Evolutionary conservation across 345 rosid species (phyloP).

Genomic region (Euclidium syriacum): DNA sequence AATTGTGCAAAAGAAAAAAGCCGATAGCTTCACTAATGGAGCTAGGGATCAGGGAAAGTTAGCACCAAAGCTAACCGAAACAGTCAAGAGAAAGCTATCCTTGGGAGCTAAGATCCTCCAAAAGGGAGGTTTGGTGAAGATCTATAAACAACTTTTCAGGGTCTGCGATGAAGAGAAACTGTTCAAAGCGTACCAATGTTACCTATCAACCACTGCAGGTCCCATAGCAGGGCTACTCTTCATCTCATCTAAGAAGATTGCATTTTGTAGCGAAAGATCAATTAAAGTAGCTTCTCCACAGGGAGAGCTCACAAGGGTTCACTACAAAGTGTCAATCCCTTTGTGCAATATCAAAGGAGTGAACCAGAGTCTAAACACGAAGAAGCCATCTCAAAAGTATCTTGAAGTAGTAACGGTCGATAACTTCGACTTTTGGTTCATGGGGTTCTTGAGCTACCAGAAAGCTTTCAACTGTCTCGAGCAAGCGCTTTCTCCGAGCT

Average conservation of each 20-base stretch:
- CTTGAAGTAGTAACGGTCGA: conserved; percentile 61
- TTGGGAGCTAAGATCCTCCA: conserved; percentile 41
- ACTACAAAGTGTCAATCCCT: conserved; percentile 64
- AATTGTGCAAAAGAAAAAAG: conserved; percentile 35
- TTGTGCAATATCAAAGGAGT: conserved; percentile 45
- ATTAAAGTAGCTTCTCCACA: conserved; percentile 38
- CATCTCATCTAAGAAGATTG: conserved; percentile 37
- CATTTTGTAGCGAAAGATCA: conserved; percentile 40
- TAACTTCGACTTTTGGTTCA: conserved; percentile 83
- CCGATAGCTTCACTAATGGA: conserved; percentile 37
- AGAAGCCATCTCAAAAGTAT: conserved; percentile 72
- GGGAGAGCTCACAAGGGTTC: conserved; percentile 39
- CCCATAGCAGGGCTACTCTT: conserved; percentile 54
- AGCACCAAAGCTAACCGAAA: conserved; percentile 47
- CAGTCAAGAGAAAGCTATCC: conserved; percentile 38
- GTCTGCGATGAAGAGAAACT: conserved; percentile 46
- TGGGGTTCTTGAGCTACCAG: conserved; percentile 71
- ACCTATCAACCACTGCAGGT: conserved; percentile 54
- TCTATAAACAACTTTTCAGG: conserved; percentile 38
- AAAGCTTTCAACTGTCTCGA: conserved; percentile 59
- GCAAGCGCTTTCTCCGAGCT: conserved; percentile 37
- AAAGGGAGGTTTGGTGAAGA: conserved; percentile 38
- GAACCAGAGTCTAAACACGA: conserved; percentile 42
- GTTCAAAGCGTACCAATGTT: conserved; percentile 48
- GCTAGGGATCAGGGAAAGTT: conserved; percentile 35